These are phyloP conservation scores for Amanita rimosa DNA, from an alignment of 768 basidiomycete genomes.

Conservation along the genomic window DNA sequence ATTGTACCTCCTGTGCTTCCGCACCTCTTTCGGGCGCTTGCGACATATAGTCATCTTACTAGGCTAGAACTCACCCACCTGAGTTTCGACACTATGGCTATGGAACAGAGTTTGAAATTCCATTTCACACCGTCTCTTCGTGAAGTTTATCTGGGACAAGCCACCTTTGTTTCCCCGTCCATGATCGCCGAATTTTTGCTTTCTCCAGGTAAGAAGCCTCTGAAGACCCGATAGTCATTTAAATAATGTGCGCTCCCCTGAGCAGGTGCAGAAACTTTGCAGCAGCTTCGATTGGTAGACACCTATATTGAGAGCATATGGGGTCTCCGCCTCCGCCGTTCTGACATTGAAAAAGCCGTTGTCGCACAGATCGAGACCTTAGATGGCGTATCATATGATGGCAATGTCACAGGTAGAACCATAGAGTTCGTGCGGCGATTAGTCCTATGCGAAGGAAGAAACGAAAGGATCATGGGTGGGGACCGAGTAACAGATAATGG, in stretches of 20 bases:
- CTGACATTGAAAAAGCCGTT: constrained; percentile 32
- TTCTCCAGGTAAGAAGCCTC: constrained; percentile 8
- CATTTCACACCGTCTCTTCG: constrained; percentile 26
- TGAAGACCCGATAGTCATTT: neutral
- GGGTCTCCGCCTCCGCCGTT: constrained; percentile 39
- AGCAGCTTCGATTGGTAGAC: constrained; percentile 35
- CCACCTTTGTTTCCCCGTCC: constrained; percentile 30
- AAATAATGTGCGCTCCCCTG: neutral
- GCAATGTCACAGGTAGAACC: constrained; percentile 5
- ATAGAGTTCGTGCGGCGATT: constrained; percentile 25
- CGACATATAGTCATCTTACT: constrained; percentile 30
- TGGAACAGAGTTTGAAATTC: constrained; percentile 11
- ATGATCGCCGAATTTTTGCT: constrained; percentile 24
- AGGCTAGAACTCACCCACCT: constrained; percentile 39
- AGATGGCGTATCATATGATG: neutral
- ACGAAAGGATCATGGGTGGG: constrained; percentile 42
- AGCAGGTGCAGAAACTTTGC: constrained; percentile 15
- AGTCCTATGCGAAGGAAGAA: constrained; percentile 38
- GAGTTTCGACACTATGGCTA: constrained; percentile 3
- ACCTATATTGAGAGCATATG: constrained; percentile 47
- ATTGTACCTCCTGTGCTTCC: constrained; percentile 30
- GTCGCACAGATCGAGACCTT: constrained; percentile 4
- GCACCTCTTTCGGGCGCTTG: constrained; percentile 27
- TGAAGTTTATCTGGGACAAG: constrained; percentile 38
- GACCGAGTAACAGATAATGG: constrained; percentile 24